Percentiles rank a stretch among this genome's conserved stretches.
These are phyloP conservation scores for Ustilago shanxiensis DNA, from an alignment of 1,284 basidiomycete genomes.

Conservation along the genomic window DNA sequence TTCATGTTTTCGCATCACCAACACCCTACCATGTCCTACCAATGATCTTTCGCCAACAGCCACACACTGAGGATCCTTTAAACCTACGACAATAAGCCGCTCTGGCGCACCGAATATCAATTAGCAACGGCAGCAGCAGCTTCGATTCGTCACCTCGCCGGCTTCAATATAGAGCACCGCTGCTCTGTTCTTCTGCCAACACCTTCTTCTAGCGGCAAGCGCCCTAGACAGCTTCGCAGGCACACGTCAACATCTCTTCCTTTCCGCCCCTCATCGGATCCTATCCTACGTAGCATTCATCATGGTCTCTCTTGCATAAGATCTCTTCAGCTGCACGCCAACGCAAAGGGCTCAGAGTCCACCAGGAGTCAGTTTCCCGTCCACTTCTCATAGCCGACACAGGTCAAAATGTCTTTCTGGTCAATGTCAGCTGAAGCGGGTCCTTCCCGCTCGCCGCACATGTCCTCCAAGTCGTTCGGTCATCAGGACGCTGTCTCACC, in stretches of 20 bases:
- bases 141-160: background rate
- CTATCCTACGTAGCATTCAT: too few species aligned
- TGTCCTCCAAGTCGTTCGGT: conserved; percentile 16
- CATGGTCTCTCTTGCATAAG: conserved; percentile 16
- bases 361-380: background rate
- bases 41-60: background rate
- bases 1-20: background rate
- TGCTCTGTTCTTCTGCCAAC: background rate
- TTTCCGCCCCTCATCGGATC: background rate
- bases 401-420: conserved; percentile 33
- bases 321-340: background rate
- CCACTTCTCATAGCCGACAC: background rate
- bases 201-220: background rate
- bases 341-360: background rate
- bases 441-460: conserved; percentile 33
- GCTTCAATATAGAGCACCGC: too few species aligned
- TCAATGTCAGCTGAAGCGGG: conserved; percentile 35
- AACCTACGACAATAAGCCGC: too few species aligned
- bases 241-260: background rate
- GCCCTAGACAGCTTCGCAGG: background rate
- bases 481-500: conserved; percentile 16
- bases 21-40: background rate
- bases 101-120: too few species aligned
- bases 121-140: background rate
- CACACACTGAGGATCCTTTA: background rate